A percentile compares a stretch with the other conserved stretches of the same genome.
Conservation (phyloP, 164 flowering plant genomes). For the Sextonia rubra region DNA sequence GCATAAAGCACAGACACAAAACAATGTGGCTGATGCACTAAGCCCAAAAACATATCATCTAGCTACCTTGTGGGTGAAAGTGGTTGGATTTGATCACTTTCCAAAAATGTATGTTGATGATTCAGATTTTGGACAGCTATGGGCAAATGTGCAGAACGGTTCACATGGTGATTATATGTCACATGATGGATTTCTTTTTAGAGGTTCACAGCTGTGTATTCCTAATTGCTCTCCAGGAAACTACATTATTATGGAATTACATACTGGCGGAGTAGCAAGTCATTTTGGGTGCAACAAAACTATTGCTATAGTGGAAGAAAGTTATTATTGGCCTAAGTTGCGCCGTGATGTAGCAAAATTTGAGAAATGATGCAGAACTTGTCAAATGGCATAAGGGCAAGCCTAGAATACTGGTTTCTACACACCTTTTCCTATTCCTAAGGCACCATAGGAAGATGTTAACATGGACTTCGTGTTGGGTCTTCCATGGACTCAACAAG, state of each 20-base stretch:
- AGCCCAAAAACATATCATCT: not conserved
- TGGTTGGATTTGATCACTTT: conserved; percentile 1
- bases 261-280: not conserved
- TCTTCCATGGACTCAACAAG: too few relatives aligned
- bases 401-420: not conserved
- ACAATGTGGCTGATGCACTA: not conserved
- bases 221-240: not conserved
- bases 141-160: too few relatives aligned
- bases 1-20: not conserved
- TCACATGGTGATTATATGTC: not conserved
- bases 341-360: not conserved
- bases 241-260: not conserved
- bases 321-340: not conserved
- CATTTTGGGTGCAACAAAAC: not conserved
- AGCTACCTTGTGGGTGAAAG: not conserved
- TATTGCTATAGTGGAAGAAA: too few relatives aligned
- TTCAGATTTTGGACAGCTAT: not conserved
- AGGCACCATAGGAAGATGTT: not conserved
- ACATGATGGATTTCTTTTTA: not conserved
- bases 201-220: not conserved
- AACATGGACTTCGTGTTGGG: too few relatives aligned
- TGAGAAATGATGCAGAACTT: not conserved
- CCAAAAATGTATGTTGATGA: not conserved
- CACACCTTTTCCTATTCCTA: not conserved
- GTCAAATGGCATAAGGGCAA: not conserved